These are phyloP conservation scores for Zanthoxylum bungeanum DNA, from an alignment of 345 rosid genomes.

Conservation along the genomic window DNA sequence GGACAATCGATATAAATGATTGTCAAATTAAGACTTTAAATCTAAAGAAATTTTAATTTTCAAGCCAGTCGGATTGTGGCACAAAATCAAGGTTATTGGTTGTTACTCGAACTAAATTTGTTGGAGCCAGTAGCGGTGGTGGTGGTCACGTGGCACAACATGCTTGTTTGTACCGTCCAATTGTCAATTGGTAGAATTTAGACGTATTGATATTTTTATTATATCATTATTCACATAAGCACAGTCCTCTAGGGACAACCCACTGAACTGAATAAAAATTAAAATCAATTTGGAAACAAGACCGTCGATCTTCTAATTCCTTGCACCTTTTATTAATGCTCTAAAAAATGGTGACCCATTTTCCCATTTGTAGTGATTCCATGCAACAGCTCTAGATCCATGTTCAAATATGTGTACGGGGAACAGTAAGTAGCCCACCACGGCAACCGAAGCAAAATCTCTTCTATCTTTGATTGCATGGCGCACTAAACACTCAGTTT, in stretches of 20 bases:
- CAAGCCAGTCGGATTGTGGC: too few relatives aligned
- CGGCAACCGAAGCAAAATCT: conserved; percentile 13
- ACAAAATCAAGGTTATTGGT: background rate
- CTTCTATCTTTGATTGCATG: conserved; percentile 41
- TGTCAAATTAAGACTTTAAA: too few relatives aligned
- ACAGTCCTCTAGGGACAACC: conserved; percentile 11
- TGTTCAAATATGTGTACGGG: background rate
- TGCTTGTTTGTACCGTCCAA: too few relatives aligned
- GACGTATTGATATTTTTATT: background rate
- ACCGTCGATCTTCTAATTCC: conserved; percentile 8
- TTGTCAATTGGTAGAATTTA: background rate
- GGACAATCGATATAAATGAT: too few relatives aligned
- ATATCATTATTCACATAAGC: background rate
- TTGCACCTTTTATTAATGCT: conserved; percentile 13
- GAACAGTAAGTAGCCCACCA: conserved; percentile 1
- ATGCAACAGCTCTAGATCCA: background rate
- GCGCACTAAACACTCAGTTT: conserved; percentile 62
- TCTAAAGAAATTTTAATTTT: too few relatives aligned
- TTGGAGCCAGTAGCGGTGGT: background rate
- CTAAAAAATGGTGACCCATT: too few relatives aligned
- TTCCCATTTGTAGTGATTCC: background rate
- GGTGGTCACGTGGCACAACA: conserved; percentile 6
- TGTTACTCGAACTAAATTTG: too few relatives aligned
- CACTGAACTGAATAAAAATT: conserved; percentile 4
- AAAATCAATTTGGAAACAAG: background rate